Base-by-base conservation (phyloP, 2,329 filamentous ascomycete species). In the Clonostachys rosea region DNA sequence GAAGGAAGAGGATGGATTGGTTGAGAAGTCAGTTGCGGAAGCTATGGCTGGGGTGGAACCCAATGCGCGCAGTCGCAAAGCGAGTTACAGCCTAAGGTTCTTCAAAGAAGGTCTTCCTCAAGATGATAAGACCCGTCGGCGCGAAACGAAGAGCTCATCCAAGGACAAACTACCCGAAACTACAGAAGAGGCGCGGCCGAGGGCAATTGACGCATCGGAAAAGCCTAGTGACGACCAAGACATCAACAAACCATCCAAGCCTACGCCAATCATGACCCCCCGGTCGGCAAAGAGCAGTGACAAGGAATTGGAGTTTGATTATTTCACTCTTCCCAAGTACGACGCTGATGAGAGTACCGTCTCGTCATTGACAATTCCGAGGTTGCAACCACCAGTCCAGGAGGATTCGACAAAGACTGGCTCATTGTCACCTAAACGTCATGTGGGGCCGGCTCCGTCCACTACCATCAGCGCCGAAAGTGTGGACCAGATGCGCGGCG, bases 21-120 rank as follows among this genome's bases (percentile, higher is more conserved):
- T 85, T 7, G 81, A 85, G 54, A 79, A 83, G 59, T 83, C 80
- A n/a, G 78, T 85, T 44, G 72, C 78, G 6, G 79, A 84, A 52
- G 78, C 78, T 30, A 70, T 84, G 58, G 74, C 78, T 16, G 80
- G 81, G 3, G 68, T 77, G n/a, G 81, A 84, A 55, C 79, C 73
- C 55, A 83, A 79, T 57, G 77, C 78, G 42, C 78, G 83, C 46
- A 88, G 82, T 56, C 78, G 83, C 54, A 86, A 86, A 62, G 78
- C 83, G 37, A 86, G 81, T 56, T 82, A 86, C 61, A 84, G 80
- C 53, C 66, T 86, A 49, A 74, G 83, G 3, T 83, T 86, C 56
- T 86, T 86, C 69, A 83, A 81, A 51, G 81, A 86, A 61, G 82
- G 80, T 34, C 65, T 84, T 16, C 79, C 80, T n/a, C 59, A 63